These are phyloP conservation scores for Anaeramoeba flamelloides DNA, from an alignment of 78 protist genomes.

Conservation along the genomic window DNA sequence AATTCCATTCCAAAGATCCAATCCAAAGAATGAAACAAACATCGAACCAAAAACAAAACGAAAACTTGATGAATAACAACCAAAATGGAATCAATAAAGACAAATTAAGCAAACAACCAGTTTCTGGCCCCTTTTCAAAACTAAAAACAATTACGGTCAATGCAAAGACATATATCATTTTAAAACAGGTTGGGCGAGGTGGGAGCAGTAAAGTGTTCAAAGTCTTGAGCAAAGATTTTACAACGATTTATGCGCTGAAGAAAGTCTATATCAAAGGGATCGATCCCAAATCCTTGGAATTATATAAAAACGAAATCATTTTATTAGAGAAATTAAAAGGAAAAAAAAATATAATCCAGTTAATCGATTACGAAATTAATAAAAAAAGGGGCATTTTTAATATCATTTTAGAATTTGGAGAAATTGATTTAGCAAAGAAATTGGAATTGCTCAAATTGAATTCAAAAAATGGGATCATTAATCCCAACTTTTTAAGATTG, in stretches of 20 bases:
- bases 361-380: constrained; percentile 47
- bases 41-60: no score
- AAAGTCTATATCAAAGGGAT: constrained; percentile 12
- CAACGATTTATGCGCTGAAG: constrained; percentile 34
- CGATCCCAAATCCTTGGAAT: constrained; percentile 22
- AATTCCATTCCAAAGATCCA: no score
- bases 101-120: no score
- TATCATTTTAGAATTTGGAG: constrained; percentile 73
- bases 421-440: constrained; percentile 41
- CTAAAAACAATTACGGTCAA: constrained; percentile 7
- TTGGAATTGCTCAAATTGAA: constrained; percentile 12
- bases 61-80: no score
- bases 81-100: no score
- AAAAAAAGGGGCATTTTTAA: background rate
- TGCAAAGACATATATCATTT: background rate
- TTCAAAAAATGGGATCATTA: constrained; percentile 1
- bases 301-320: constrained; percentile 56
- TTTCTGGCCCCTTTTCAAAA: no score
- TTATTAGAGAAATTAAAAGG: constrained; percentile 35
- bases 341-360: constrained; percentile 25
- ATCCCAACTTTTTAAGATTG: constrained; percentile 39
- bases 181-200: constrained; percentile 51
- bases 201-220: constrained; percentile 43
- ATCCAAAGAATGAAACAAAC: no score
- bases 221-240: constrained; percentile 7